These are phyloP conservation scores for Helianthus annuus DNA, from an alignment of 129 eudicot species.

Conservation along the genomic window DNA sequence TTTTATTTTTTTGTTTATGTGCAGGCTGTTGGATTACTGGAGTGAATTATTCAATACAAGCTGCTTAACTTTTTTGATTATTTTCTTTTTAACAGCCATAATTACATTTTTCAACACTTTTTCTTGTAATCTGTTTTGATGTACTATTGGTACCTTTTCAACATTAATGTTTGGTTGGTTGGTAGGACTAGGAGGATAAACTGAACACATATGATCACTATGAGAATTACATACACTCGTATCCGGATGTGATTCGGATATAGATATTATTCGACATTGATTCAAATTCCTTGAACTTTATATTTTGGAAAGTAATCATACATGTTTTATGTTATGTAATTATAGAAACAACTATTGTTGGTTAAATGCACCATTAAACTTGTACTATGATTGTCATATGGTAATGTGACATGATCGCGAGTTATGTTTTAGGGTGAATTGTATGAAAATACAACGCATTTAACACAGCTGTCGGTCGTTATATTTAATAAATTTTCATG, in stretches of 20 bases:
- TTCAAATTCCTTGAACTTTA: background rate
- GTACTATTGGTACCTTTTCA: constrained; percentile 1
- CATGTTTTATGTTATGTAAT: background rate
- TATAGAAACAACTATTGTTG: background rate
- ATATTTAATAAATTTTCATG: too few species aligned
- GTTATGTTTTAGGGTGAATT: too few species aligned
- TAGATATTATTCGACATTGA: background rate
- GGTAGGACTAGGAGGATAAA: constrained; percentile 8
- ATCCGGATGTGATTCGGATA: background rate
- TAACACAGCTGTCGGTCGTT: too few species aligned
- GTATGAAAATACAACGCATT: too few species aligned
- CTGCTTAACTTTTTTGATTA: constrained; percentile 8
- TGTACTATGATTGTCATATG: background rate
- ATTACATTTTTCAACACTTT: background rate
- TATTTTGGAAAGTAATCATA: background rate
- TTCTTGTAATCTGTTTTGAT: background rate
- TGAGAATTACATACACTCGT: background rate
- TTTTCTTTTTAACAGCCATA: constrained; percentile 15
- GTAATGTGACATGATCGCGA: too few species aligned
- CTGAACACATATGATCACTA: constrained; percentile 1
- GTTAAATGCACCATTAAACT: background rate
- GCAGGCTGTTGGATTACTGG: constrained; percentile 31
- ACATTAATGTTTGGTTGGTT: constrained; percentile 21
- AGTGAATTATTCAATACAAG: constrained; percentile 17
- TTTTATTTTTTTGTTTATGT: constrained; percentile 1